Evolutionary conservation across 176 grass and related monocot species (phyloP).

Genomic region (Triticum timopheevii): DNA sequence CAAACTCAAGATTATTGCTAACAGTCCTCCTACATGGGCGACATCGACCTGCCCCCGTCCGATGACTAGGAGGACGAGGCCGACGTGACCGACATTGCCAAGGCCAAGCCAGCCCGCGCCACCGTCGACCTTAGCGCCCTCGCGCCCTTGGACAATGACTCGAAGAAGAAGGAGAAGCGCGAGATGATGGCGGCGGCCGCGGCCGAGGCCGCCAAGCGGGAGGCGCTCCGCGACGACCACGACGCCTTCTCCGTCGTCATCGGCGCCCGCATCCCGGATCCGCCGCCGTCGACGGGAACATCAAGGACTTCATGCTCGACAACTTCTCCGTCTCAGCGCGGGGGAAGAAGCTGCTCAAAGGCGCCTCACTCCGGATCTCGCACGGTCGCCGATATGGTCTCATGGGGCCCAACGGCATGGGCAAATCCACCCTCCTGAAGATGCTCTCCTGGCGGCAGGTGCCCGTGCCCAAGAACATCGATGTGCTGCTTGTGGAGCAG

Average conservation of each 20-base stretch:
- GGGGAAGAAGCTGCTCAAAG: slow-evolving; percentile 55
- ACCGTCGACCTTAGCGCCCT: slow-evolving; percentile 13
- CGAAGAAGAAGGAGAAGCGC: slow-evolving; percentile 51
- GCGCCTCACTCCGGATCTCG: slow-evolving; percentile 52
- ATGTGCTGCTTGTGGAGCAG: slow-evolving; percentile 66
- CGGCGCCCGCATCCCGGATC: slow-evolving; percentile 21
- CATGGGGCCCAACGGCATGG: slow-evolving; percentile 67
- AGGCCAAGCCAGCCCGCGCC: slow-evolving; percentile 1
- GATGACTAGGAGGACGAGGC: slow-evolving; percentile 45
- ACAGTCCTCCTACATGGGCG: slow-evolving; percentile 37
- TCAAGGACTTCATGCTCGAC: slow-evolving; percentile 54
- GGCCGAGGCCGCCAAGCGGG: slow-evolving; percentile 40
- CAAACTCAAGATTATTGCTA: too few relatives aligned
- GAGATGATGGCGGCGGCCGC: slow-evolving; percentile 30
- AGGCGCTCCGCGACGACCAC: slow-evolving; percentile 53
- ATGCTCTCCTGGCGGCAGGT: slow-evolving; percentile 61
- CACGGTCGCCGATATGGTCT: slow-evolving; percentile 54
- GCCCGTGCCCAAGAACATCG: slow-evolving; percentile 54
- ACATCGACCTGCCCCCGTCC: slow-evolving; percentile 59
- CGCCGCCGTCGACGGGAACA: slow-evolving; percentile 15
- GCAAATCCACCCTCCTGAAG: slow-evolving; percentile 62
- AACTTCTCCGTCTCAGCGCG: slow-evolving; percentile 53
- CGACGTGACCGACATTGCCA: not conserved
- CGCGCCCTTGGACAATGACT: slow-evolving; percentile 37
- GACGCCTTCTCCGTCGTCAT: slow-evolving; percentile 65